Conservation (phyloP, 1,284 basidiomycete genomes). For the Kwoniella shivajii region DNA sequence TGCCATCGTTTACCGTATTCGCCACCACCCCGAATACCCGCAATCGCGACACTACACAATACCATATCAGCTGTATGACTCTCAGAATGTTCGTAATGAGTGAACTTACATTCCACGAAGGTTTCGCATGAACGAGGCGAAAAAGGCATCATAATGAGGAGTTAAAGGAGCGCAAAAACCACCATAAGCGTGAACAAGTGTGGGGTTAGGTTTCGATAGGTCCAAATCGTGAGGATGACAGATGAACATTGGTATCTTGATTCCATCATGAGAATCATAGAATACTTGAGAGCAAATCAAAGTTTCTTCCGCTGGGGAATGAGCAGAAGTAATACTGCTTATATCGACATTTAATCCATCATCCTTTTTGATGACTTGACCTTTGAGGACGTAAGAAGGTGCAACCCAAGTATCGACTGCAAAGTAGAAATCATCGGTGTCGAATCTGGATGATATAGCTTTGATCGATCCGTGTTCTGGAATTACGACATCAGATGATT, state of each 20-base stretch:
- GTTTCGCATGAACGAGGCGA: conserved; percentile 22
- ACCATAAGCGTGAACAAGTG: conserved; percentile 22
- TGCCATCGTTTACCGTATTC: conserved; percentile 29
- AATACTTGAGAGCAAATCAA: conserved; percentile 21
- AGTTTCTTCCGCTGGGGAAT: conserved; percentile 8
- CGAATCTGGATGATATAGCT: conserved; percentile 12
- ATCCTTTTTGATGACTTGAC: conserved; percentile 3
- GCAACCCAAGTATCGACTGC: conserved; percentile 25
- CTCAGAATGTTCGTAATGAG: neutral
- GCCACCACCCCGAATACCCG: conserved; percentile 26
- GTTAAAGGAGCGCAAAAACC: conserved; percentile 13
- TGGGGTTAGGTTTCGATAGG: conserved; percentile 12
- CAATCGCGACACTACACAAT: conserved; percentile 21
- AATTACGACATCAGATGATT: conserved; percentile 14
- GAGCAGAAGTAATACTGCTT: conserved; percentile 1
- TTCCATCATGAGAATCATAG: conserved; percentile 20
- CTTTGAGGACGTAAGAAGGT: conserved; percentile 23
- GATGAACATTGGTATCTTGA: conserved; percentile 24
- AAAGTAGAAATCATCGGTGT: conserved; percentile 22
- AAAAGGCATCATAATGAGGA: conserved; percentile 22
- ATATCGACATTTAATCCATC: conserved; percentile 16
- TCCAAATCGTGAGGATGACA: conserved; percentile 20
- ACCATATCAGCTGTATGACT: neutral
- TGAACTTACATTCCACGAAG: conserved; percentile 21
- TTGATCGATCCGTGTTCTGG: conserved; percentile 25